These are phyloP conservation scores for Colletotrichum liaoningense DNA, from an alignment of 2,329 filamentous ascomycete species.

Conservation along the genomic window DNA sequence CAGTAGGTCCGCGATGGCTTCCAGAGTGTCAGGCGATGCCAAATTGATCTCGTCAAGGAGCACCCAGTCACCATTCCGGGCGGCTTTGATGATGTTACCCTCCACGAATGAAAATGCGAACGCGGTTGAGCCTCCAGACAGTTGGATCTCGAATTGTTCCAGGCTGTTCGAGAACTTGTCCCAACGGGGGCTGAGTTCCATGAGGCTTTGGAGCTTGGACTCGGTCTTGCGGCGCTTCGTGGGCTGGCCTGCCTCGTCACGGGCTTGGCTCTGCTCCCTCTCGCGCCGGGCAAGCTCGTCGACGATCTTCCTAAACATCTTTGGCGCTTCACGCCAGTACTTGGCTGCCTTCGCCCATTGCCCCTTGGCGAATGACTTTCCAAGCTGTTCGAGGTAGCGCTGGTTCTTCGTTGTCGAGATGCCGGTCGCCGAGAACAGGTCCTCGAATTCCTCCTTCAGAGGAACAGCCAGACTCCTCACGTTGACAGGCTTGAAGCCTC, in stretches of 20 bases:
- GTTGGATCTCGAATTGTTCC: constrained; percentile 82
- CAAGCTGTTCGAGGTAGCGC: constrained; percentile 83
- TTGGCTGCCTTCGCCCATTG: constrained; percentile 90
- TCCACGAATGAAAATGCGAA: constrained; percentile 98
- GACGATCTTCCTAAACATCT: constrained; percentile 83
- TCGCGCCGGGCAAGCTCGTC: constrained; percentile 62
- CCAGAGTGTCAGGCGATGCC: constrained; percentile 92
- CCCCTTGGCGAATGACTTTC: constrained; percentile 81
- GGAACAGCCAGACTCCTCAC: constrained; percentile 88
- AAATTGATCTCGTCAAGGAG: constrained; percentile 97
- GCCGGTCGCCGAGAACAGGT: constrained; percentile 84
- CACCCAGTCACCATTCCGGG: constrained; percentile 96
- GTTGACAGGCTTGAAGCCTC: constrained; percentile 96
- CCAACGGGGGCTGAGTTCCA: constrained; percentile 77
- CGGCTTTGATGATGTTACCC: constrained; percentile 95
- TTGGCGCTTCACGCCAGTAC: constrained; percentile 88
- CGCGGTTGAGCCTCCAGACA: constrained; percentile 76
- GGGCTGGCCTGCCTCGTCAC: constrained; percentile 63
- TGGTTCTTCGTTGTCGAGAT: constrained; percentile 91
- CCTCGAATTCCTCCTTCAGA: constrained; percentile 92
- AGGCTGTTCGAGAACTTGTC: constrained; percentile 80
- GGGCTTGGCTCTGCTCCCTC: constrained; percentile 48
- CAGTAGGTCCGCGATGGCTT: constrained; percentile 91
- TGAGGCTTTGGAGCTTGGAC: constrained; percentile 73
- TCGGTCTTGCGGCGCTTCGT: constrained; percentile 76